These are phyloP conservation scores for Raffaelea albimanens DNA, from an alignment of 2,329 filamentous ascomycete species.

Conservation along the genomic window DNA sequence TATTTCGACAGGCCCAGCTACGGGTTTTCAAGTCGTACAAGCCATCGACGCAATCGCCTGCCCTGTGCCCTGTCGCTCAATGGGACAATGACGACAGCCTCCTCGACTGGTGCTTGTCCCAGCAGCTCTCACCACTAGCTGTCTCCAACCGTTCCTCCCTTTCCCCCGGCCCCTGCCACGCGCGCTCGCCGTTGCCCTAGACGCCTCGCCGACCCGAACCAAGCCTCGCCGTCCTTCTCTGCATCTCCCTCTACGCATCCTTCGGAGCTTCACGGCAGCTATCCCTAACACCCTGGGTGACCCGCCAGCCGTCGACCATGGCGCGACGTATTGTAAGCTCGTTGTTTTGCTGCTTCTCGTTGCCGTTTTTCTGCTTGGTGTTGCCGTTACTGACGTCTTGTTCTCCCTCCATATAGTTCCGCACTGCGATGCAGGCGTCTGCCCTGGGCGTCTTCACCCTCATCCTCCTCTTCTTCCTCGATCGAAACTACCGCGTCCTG, in stretches of 20 bases:
- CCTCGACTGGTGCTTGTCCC: not conserved
- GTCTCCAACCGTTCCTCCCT: not conserved
- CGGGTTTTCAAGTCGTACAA: too few species aligned
- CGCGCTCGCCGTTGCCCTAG: too few species aligned
- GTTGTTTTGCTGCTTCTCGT: not conserved
- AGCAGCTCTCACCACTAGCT: not conserved
- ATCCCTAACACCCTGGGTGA: too few species aligned
- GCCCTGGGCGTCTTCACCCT: slow-evolving; percentile 57
- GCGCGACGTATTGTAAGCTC: slow-evolving; percentile 21
- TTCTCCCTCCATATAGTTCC: slow-evolving; percentile 32
- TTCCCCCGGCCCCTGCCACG: not conserved
- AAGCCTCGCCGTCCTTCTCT: too few species aligned
- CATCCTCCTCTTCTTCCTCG: slow-evolving; percentile 69
- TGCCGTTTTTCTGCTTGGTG: too few species aligned
- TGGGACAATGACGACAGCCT: slow-evolving; percentile 9
- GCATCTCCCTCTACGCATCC: too few species aligned
- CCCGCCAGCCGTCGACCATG: slow-evolving; percentile 11
- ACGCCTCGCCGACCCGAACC: too few species aligned
- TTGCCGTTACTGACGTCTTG: not conserved
- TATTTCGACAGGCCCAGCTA: too few species aligned
- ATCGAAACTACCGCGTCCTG: slow-evolving; percentile 79
- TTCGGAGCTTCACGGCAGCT: too few species aligned
- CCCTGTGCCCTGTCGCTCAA: not conserved
- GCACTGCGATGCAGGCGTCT: slow-evolving; percentile 67
- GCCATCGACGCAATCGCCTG: not conserved